A percentile compares a stretch with the other conserved stretches of the same genome.
These are phyloP conservation scores for Geotrichum ghanense DNA, from an alignment of 805 yeast genomes.

Conservation along the genomic window DNA sequence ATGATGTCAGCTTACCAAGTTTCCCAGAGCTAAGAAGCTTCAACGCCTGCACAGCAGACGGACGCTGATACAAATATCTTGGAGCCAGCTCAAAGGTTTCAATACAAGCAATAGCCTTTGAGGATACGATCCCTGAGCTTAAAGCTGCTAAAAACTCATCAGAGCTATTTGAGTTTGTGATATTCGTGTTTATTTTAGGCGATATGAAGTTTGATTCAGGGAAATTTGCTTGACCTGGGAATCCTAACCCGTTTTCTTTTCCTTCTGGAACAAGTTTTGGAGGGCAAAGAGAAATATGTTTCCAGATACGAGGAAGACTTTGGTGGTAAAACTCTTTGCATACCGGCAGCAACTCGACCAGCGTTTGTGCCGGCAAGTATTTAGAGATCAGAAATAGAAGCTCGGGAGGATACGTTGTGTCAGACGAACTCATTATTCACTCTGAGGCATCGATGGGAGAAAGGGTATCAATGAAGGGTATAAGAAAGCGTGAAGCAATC, in stretches of 20 bases:
- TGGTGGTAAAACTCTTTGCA: neutral
- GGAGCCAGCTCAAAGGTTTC: slow-evolving; percentile 1
- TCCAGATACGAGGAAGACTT: neutral
- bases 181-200: neutral
- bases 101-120: neutral
- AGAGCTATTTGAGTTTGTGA: neutral
- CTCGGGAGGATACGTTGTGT: neutral
- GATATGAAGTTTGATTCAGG: neutral
- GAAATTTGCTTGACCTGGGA: neutral
- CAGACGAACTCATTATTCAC: no score
- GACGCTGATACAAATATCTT: neutral
- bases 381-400: neutral
- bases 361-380: neutral
- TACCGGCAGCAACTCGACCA: neutral
- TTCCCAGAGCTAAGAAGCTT: neutral
- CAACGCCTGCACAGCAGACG: neutral
- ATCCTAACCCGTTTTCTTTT: neutral
- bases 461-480: no score
- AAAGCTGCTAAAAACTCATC: neutral
- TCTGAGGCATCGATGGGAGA: no score
- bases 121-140: neutral
- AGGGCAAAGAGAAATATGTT: neutral
- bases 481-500: no score
- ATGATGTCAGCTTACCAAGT: neutral
- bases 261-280: neutral